Evolutionary conservation across 2,329 filamentous ascomycete species (phyloP), one percentile per base, ranked within the genome.

Genomic region (Bipolaris gigantea): DNA sequence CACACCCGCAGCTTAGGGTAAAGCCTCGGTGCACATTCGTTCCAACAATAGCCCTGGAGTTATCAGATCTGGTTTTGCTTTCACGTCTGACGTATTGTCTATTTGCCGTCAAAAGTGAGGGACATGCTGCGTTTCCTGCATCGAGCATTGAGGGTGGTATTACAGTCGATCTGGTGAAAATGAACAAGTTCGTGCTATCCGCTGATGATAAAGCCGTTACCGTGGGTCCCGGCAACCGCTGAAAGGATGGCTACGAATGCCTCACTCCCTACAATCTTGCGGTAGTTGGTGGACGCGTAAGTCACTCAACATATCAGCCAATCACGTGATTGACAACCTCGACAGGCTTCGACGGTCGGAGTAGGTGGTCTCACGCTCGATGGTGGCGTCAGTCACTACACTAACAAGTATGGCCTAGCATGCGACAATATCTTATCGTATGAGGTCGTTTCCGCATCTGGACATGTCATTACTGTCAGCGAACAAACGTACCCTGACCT

Each of bases 101-200:
- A 71, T 78, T 78, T 50, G 75, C 76, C 1, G 69, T 78, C 8
- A 77, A 76, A 48, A 73, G 75, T 39, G 77, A 77, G 33, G 78
- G 79, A 3, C 78, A 80, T 55, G 70, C 72, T 19, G 62, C 69
- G 2, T 71, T 73, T 54, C 62, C 70, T 0, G 70, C 72, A 10
- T 76, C 75, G 13, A 78, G 73, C 49, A 76, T 78, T 16, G 61
- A 72, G 1, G 64, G 66, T 33, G 78, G 78, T 1, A 74, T 81
- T 13, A 78, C 75, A 1, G 69, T 80, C 42, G 75, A 75, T 46
- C 65, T 80, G 32, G 66, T 67, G 18, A 58, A 61, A 9, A 48
- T 76, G 41, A 69, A 67, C 30, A 46, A 60, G 5, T 64, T 75
- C 10, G 44, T 47, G 0, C 53, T 73, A 19, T 62, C 65, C 2